Evolutionary conservation across 495 filamentous ascomycete genomes (phyloP), one percentile per base, ranked within the genome.

Genomic region (Baudoinia panamericana): DNA sequence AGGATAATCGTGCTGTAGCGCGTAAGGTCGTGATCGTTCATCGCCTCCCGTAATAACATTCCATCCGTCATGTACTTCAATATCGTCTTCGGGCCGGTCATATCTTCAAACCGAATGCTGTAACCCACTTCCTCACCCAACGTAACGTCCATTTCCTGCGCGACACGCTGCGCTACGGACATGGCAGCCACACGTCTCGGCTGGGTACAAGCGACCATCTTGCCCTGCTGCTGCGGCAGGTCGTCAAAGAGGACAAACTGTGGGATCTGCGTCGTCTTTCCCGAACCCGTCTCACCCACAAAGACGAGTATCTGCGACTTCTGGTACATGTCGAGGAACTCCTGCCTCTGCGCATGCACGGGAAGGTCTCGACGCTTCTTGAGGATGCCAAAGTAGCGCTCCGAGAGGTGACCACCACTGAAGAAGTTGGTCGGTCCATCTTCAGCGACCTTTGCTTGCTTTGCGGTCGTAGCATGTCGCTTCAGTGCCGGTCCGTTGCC

Each of bases 1-100:
- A 99, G 77, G 56, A 99, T 99, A 56, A 99, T 95, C 47, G 82
- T 90, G 68, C 86, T 88, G 65, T 99, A 99, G 9, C 87, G 78
- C 15, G 73, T 73, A 50, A 99, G 69, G 50, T 88, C 70, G 62
- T 85, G 79, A 60, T 99, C 92, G 63, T 93, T 77, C 92, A 99
- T 99, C 23, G 92, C 86, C 66, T 99, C 92, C 48, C 92, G 70
- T 56, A 96, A 66, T 50, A 99, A 74, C 90, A 96, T 96, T 76
- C 92, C 92, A 59, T 99, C 92, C 21, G 92, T 99, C 92, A 99
- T 96, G 66, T 99, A 99, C 66, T 96, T 99, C 34, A 99, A 66
- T 27, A 95, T 72, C 7, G 92, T 99, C 62, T 84, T 93, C 39
- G 74, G 71, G 30, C 84, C 71, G 0, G 92, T 96, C 63, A 78